Base-by-base conservation (phyloP, 2,329 filamentous ascomycete genomes). In the Pestalotiopsis sp. region DNA sequence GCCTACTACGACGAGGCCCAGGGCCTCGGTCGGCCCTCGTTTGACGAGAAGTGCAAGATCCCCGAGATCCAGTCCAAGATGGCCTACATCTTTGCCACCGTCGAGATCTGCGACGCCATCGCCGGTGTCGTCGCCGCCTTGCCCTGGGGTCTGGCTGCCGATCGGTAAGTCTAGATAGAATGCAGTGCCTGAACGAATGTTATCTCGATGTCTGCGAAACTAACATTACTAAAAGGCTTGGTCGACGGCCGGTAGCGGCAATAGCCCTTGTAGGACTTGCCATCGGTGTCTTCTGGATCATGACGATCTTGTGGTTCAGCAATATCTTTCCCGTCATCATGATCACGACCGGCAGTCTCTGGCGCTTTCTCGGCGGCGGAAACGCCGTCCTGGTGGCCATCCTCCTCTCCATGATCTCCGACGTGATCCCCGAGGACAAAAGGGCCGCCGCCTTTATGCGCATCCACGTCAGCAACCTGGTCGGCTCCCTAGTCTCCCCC, bases 401-500 rank as follows among this genome's bases (percentile, higher is more conserved):
- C 5, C 70, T 82, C 23, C 77, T 74, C 49, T 78, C 80, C 23
- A 80, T 82, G 57, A 72, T 77, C 6, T 78, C 77, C 14, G 81
- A 83, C 70, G 72, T 83, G 17, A 76, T 80, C 0, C 76, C 78
- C 1, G 79, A 81, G 45, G 77, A 76, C 6, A 75, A 77, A 39
- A 80, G 81, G 81, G 75, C 81, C 23, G 75, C 79, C 14, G 73
- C 72, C 41, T 83, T 83, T 68, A 75, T 83, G 68, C 71, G 76
- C 0, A 72, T 78, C 4, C 73, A 74, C 66, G 74, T 77, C 25
- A 72, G 73, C 2, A 76, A 74, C 25, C 72, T 82, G 56, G 67
- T 78, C 0, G 81, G 79, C 4, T 78, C 79, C 36, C 69, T 83
- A 5, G 67, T 82, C 38, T 79, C 78, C 2, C 81, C 81, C 0